Conservation (phyloP, 139 green algal species). For the Ostreobium quekettii region DNA sequence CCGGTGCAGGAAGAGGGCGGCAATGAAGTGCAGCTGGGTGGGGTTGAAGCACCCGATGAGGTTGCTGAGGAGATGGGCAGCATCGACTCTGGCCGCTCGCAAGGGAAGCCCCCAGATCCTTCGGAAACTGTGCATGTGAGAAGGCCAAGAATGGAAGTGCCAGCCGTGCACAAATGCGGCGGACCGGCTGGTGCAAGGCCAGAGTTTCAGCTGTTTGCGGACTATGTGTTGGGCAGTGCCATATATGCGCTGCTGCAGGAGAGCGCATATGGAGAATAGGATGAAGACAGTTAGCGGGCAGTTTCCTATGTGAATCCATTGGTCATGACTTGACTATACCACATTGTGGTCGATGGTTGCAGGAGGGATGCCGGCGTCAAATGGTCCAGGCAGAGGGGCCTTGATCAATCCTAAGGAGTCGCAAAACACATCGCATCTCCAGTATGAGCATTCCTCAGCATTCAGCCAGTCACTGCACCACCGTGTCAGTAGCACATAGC, state of each 20-base stretch:
- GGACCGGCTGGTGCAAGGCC: not conserved
- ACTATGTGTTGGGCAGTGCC: constrained; percentile 36
- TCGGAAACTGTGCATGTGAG: constrained; percentile 12
- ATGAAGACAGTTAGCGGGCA: not conserved
- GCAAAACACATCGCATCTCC: too few relatives aligned
- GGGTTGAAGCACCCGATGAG: constrained; percentile 15
- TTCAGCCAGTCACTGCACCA: too few relatives aligned
- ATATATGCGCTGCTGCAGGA: constrained; percentile 22
- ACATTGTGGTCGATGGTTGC: too few relatives aligned
- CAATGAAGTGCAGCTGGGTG: constrained; percentile 14
- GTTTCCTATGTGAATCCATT: not conserved
- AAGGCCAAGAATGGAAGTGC: not conserved
- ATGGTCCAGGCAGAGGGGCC: too few relatives aligned
- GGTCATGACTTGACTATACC: too few relatives aligned
- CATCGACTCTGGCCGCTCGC: not conserved
- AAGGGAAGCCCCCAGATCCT: constrained; percentile 7
- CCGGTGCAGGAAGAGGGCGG: too few relatives aligned
- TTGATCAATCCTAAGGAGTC: too few relatives aligned
- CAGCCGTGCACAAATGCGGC: not conserved
- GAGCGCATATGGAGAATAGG: constrained; percentile 6
- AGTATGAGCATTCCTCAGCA: too few relatives aligned
- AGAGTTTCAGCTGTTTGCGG: constrained; percentile 30
- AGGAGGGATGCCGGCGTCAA: too few relatives aligned
- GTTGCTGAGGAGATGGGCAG: constrained; percentile 18
- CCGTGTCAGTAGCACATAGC: too few relatives aligned